Conservation (phyloP, 2,329 filamentous ascomycete genomes). For the Apiospora malaysiana region DNA sequence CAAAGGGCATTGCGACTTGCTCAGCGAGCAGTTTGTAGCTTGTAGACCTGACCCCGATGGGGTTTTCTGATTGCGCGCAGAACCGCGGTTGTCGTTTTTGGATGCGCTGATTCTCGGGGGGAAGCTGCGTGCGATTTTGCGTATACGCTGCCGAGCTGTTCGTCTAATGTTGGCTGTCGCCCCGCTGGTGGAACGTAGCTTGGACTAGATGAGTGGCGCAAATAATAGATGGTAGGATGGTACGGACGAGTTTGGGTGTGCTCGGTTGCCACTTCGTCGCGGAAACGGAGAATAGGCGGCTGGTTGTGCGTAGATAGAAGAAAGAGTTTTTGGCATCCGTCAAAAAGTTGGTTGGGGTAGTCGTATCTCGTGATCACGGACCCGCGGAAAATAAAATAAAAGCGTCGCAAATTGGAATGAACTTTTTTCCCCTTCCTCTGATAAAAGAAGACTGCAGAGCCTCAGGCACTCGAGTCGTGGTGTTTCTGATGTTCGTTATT, state of each 20-base stretch:
- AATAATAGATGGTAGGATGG: no score
- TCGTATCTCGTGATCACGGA: background rate
- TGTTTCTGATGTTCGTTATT: background rate
- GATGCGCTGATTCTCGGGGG: background rate
- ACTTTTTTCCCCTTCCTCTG: background rate
- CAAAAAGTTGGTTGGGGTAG: slow-evolving; percentile 13
- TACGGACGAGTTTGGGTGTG: background rate
- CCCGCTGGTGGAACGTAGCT: background rate
- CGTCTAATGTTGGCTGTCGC: background rate
- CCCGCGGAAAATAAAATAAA: background rate
- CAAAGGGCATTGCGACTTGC: slow-evolving; percentile 9
- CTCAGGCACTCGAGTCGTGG: background rate
- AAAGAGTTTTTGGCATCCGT: background rate
- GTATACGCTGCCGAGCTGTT: background rate
- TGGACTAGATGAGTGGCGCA: background rate
- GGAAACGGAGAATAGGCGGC: background rate
- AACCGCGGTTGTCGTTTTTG: background rate
- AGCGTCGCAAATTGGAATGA: background rate
- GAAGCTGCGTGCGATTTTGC: background rate
- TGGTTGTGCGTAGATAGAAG: background rate
- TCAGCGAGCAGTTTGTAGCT: background rate
- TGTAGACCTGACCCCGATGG: background rate
- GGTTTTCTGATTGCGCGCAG: slow-evolving; percentile 17
- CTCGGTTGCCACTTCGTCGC: background rate
- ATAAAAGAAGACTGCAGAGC: background rate